Base-by-base conservation (phyloP, 305 asterid species). In the Ilex paraguariensis region DNA sequence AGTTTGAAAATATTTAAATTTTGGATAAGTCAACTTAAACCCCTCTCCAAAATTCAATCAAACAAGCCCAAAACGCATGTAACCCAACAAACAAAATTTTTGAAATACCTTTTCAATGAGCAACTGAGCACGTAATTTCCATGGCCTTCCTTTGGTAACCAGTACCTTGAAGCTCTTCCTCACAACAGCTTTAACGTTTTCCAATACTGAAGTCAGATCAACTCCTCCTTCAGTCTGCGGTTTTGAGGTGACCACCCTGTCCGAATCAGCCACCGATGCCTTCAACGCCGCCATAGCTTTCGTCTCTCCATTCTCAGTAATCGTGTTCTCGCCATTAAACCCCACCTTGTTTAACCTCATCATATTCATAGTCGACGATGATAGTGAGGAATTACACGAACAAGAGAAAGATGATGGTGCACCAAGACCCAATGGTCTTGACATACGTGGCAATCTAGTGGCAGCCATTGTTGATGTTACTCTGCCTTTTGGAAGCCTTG, bases 21-120 rank as follows among this genome's bases (percentile, higher is more conserved):
- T n/a, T n/a, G n/a, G n/a, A n/a, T n/a, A n/a, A n/a, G n/a, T n/a
- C n/a, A n/a, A n/a, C n/a, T n/a, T n/a, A n/a, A n/a, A n/a, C 2
- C 2, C 28, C 28, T 21, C 28, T 1, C 28, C 28, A 21, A 21
- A 21, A 21, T 21, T 21, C 28, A 21, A 1, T 1, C 28, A 21
- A 21, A 21, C 28, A 21, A 21, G 28, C 28, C 28, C 28, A 1
- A 21, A 21, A 21, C 1, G 28, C 28, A 21, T 21, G 28, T 21
- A 21, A 21, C 28, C 28, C 28, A 21, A 21, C 57, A 51, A 10
- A 21, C 31, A 10, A 39, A 40, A 65, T 56, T 36, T 44, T 13
- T 12, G 30, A n/a, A 16, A 13, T 59, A 90, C 96, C 95, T 87
- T 90, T 64, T 90, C 91, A 16, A 85, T 33, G 31, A 70, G 67